phyloP scores from a whole-genome alignment of 345 rosid species.

The Anacardium occidentale region DNA sequence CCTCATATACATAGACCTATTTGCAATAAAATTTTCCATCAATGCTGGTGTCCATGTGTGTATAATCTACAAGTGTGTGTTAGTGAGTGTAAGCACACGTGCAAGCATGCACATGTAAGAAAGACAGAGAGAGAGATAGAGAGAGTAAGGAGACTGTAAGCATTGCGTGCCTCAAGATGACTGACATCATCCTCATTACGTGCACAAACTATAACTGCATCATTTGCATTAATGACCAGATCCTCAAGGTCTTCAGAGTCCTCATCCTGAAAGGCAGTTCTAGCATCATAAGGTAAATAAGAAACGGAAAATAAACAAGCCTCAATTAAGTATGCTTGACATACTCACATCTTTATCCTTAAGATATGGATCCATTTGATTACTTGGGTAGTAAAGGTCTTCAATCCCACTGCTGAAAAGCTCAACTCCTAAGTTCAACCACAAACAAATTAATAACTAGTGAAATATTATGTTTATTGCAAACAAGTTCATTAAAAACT shows the following conservation, averaged over 20 bases:
- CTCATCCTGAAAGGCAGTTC: slow-evolving; percentile 42
- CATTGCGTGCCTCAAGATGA: slow-evolving; percentile 67
- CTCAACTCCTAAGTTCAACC: slow-evolving; percentile 52
- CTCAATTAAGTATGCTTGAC: background rate
- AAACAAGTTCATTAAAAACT: background rate
- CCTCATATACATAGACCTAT: slow-evolving; percentile 79
- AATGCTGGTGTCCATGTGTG: background rate
- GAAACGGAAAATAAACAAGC: background rate
- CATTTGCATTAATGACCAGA: slow-evolving; percentile 57
- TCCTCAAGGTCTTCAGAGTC: slow-evolving; percentile 89
- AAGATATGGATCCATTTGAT: slow-evolving; percentile 84
- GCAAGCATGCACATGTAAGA: too few species aligned
- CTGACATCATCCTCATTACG: slow-evolving; percentile 81
- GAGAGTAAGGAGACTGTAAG: slow-evolving; percentile 8
- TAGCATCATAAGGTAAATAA: slow-evolving; percentile 18
- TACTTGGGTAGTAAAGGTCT: slow-evolving; percentile 82
- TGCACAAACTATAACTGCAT: slow-evolving; percentile 82
- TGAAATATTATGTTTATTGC: background rate
- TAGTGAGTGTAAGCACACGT: background rate
- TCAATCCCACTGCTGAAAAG: slow-evolving; percentile 68
- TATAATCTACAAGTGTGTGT: background rate
- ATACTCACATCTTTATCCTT: slow-evolving; percentile 60
- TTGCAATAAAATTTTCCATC: slow-evolving; percentile 11
- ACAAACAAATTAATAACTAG: slow-evolving; percentile 10
- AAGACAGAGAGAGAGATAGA: too few species aligned